Percentiles rank a stretch among this genome's conserved stretches.
phyloP scores from a whole-genome alignment of 2,329 filamentous ascomycete species.

The Tolypocladium paradoxum region DNA sequence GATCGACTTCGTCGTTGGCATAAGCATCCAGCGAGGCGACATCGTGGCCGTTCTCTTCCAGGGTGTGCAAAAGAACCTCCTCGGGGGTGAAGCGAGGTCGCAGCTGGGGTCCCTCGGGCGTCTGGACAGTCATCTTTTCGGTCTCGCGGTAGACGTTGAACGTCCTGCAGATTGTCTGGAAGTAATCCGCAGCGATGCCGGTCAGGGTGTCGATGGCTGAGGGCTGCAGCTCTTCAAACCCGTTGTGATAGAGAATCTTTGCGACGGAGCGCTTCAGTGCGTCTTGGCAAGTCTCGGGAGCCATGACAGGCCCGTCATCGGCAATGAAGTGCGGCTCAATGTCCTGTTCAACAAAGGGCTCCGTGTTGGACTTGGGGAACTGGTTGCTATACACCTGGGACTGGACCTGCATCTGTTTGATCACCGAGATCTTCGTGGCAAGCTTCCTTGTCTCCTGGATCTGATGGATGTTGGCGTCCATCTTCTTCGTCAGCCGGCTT shows the following conservation, averaged over 20 bases:
- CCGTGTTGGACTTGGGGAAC: slow-evolving; percentile 90
- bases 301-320: slow-evolving; percentile 81
- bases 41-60: slow-evolving; percentile 76
- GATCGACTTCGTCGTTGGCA: slow-evolving; percentile 86
- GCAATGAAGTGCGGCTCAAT: slow-evolving; percentile 82
- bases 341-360: slow-evolving; percentile 79
- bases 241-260: slow-evolving; percentile 91
- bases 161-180: slow-evolving; percentile 69
- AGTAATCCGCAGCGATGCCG: slow-evolving; percentile 81
- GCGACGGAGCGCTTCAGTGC: slow-evolving; percentile 84
- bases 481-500: slow-evolving; percentile 63
- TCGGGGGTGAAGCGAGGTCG: slow-evolving; percentile 68
- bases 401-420: slow-evolving; percentile 99
- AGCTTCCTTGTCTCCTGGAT: slow-evolving; percentile 96
- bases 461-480: slow-evolving; percentile 85
- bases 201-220: slow-evolving; percentile 86
- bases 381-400: slow-evolving; percentile 97
- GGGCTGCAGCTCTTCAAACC: slow-evolving; percentile 94
- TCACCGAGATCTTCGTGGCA: slow-evolving; percentile 90
- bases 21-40: slow-evolving; percentile 75
- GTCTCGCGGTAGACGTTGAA: slow-evolving; percentile 76
- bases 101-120: slow-evolving; percentile 29
- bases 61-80: slow-evolving; percentile 76
- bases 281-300: slow-evolving; percentile 68
- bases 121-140: slow-evolving; percentile 56